Conservation (phyloP, 31 red algal genomes). For the Porphyra umbilicalis region DNA sequence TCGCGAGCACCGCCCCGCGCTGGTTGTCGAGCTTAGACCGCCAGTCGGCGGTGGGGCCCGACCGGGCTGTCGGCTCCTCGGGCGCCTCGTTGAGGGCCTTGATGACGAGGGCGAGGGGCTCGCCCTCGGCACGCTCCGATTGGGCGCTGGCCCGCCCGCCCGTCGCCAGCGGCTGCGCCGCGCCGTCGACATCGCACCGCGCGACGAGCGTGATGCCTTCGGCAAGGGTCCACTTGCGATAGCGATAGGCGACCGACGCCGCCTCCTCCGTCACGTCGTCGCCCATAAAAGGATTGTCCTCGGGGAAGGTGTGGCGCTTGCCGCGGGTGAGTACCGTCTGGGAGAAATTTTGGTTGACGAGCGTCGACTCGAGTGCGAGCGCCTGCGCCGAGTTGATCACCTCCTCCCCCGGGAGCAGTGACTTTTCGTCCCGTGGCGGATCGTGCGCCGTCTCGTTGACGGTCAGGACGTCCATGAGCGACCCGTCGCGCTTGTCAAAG, state of each 20-base stretch:
- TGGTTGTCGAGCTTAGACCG: slow-evolving; percentile 92
- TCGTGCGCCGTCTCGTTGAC: slow-evolving; percentile 96
- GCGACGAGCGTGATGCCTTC: slow-evolving; percentile 51
- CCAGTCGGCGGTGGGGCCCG: slow-evolving; percentile 86
- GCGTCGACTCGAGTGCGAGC: slow-evolving; percentile 77
- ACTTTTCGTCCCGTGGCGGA: slow-evolving; percentile 87
- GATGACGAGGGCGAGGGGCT: slow-evolving; percentile 59
- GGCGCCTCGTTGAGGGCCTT: slow-evolving; percentile 86
- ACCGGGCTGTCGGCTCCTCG: slow-evolving; percentile 1
- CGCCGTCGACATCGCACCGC: slow-evolving; percentile 88
- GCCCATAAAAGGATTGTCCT: slow-evolving; percentile 48
- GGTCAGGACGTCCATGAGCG: slow-evolving; percentile 83
- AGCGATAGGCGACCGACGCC: slow-evolving; percentile 71
- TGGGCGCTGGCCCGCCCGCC: neutral
- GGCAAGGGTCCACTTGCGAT: slow-evolving; percentile 84
- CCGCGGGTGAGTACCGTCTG: slow-evolving; percentile 49
- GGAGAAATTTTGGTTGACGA: slow-evolving; percentile 94
- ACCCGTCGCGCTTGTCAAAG: slow-evolving; percentile 93
- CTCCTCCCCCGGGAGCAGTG: slow-evolving; percentile 50
- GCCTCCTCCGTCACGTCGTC: slow-evolving; percentile 49
- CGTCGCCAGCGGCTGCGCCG: slow-evolving; percentile 18
- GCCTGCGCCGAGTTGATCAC: slow-evolving; percentile 78
- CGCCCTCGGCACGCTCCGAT: slow-evolving; percentile 9
- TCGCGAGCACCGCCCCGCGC: slow-evolving; percentile 91
- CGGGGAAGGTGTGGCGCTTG: slow-evolving; percentile 41